Evolutionary conservation across 2,329 filamentous ascomycete genomes (phyloP).

Genomic region (Bipolaris oryzae): DNA sequence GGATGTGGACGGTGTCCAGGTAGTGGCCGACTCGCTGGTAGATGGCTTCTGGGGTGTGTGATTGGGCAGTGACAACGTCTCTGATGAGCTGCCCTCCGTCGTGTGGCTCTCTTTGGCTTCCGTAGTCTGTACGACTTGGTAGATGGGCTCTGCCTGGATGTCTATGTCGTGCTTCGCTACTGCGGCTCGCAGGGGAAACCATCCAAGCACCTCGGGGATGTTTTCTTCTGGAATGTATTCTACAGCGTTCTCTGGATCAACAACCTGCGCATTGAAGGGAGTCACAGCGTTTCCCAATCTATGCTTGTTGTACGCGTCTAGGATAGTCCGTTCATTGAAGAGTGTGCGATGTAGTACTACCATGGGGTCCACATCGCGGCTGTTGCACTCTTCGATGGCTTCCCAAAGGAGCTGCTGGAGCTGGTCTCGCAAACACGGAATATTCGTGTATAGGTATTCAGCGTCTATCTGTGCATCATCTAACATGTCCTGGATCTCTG

Average conservation of each 20-base stretch:
- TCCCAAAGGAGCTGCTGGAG: slow-evolving; percentile 4
- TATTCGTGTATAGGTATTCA: slow-evolving; percentile 3
- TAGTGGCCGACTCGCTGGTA: not conserved
- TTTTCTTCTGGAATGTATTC: slow-evolving; percentile 12
- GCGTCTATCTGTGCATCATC: slow-evolving; percentile 4
- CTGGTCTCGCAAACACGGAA: slow-evolving; percentile 2
- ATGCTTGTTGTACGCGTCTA: slow-evolving; percentile 22
- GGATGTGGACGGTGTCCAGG: not conserved
- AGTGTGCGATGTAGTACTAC: slow-evolving; percentile 8
- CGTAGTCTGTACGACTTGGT: slow-evolving; percentile 1
- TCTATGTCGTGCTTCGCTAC: slow-evolving; percentile 3
- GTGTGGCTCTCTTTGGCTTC: not conserved
- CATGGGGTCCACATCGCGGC: not conserved
- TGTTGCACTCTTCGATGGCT: slow-evolving; percentile 7
- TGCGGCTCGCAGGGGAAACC: slow-evolving; percentile 13
- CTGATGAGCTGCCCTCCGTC: not conserved
- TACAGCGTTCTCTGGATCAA: not conserved
- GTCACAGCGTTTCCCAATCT: slow-evolving; percentile 13
- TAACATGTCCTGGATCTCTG: slow-evolving; percentile 11
- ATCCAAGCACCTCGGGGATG: slow-evolving; percentile 11
- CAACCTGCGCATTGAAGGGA: not conserved
- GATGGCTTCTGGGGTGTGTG: not conserved
- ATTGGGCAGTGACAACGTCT: not conserved
- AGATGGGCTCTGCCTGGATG: slow-evolving; percentile 7
- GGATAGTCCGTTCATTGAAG: slow-evolving; percentile 1